Evolutionary conservation across 768 basidiomycete species (phyloP).

Genomic region (Tulasnella sp.): DNA sequence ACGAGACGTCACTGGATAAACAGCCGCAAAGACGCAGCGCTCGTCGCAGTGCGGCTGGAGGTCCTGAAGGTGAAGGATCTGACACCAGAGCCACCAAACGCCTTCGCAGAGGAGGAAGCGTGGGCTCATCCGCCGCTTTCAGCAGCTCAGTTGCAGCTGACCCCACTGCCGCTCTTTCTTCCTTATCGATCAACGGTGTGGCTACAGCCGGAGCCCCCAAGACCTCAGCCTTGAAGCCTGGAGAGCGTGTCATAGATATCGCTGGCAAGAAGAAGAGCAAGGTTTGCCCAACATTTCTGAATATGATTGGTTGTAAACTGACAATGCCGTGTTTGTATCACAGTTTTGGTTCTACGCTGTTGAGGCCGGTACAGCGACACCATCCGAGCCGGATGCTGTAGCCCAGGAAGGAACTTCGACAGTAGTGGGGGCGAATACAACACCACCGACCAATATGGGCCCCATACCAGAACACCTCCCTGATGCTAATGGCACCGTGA

Average conservation of each 20-base stretch:
- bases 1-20: background rate
- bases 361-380: slow-evolving; percentile 36
- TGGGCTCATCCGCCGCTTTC: slow-evolving; percentile 23
- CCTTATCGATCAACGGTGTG: slow-evolving; percentile 44
- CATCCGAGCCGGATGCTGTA: background rate
- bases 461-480: background rate
- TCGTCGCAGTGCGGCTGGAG: background rate
- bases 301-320: background rate
- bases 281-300: slow-evolving; percentile 43
- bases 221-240: slow-evolving; percentile 40
- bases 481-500: background rate
- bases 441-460: no score
- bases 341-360: slow-evolving; percentile 49
- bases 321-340: slow-evolving; percentile 20
- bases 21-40: slow-evolving; percentile 5
- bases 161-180: slow-evolving; percentile 18
- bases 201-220: slow-evolving; percentile 31
- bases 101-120: slow-evolving; percentile 28
- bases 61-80: slow-evolving; percentile 15
- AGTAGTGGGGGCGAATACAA: background rate
- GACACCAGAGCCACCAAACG: slow-evolving; percentile 23
- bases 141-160: slow-evolving; percentile 23
- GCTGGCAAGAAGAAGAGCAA: slow-evolving; percentile 77
- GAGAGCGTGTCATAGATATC: slow-evolving; percentile 62
- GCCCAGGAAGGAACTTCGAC: slow-evolving; percentile 10